A percentile compares a stretch with the other conserved stretches of the same genome.
Evolutionary conservation across 2,329 filamentous ascomycete genomes (phyloP).

Genomic region (Blastomyces percursus): DNA sequence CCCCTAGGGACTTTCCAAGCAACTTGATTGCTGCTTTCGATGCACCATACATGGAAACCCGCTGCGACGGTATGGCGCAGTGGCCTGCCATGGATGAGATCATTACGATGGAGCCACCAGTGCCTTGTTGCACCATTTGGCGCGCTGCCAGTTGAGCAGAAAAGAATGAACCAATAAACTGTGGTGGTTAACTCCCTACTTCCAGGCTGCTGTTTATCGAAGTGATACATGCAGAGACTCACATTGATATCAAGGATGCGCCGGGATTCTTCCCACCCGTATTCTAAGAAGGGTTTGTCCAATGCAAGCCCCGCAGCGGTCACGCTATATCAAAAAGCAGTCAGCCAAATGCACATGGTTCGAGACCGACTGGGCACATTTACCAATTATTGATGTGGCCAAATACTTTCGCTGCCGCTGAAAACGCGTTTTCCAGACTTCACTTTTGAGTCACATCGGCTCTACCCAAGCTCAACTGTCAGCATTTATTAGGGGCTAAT

Average conservation of each 20-base stretch:
- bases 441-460: slow-evolving; percentile 3
- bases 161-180: slow-evolving; percentile 37
- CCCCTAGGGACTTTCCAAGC: slow-evolving; percentile 21
- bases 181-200: not conserved
- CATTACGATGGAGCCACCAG: slow-evolving; percentile 32
- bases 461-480: not conserved
- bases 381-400: slow-evolving; percentile 4
- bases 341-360: not conserved
- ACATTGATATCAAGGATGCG: slow-evolving; percentile 36
- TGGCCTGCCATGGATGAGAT: slow-evolving; percentile 32
- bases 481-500: not conserved
- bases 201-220: not conserved
- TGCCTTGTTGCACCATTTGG: slow-evolving; percentile 33
- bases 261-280: slow-evolving; percentile 35
- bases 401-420: slow-evolving; percentile 2
- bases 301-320: slow-evolving; percentile 28
- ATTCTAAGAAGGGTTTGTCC: slow-evolving; percentile 37
- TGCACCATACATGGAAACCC: slow-evolving; percentile 36
- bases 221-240: slow-evolving; percentile 8
- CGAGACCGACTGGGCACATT: not conserved
- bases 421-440: slow-evolving; percentile 1
- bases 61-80: slow-evolving; percentile 28
- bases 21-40: slow-evolving; percentile 35
- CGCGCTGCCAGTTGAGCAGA: slow-evolving; percentile 30
- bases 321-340: not conserved